Evolutionary conservation across 179 eudicot genomes (phyloP), one percentile per base, ranked within the genome.

Genomic region (Sideroxylon spinosum): DNA sequence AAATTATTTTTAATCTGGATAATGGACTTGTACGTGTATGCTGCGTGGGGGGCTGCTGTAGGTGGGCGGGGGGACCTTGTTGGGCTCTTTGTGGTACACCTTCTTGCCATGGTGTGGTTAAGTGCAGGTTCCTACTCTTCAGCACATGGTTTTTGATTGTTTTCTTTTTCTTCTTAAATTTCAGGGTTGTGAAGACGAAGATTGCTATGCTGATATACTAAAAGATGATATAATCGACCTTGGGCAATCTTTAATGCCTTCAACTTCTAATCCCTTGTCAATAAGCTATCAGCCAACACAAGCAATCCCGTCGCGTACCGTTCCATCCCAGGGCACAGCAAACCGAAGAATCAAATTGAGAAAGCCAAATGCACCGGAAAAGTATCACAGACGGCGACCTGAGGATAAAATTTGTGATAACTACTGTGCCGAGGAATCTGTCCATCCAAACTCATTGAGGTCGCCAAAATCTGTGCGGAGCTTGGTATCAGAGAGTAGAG

Each of bases 191-290:
- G 78, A 79, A 0, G 72, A 80, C 9, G 97, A 86, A 56, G 95
- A 93, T 22, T 84, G 84, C 1, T 93, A 76, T 65, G 92, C 90
- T 16, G 97, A 93, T 32, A 93, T 93, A 86, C 76, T 91, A 82
- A 91, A 93, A 20, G 97, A 93, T 50, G 91, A 87, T 59, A 90
- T 91, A 16, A 68, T 91, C 46, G 87, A 86, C 74, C 90, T 91
- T 1, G 97, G 86, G 65, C 91, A 91, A 52, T 77, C 87, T 75
- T 72, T 82, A 14, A 74, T 78, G 50, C 70, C 57, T n/a, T 49
- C 79, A 9, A 80, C 52, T 48, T 65, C 82, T 22, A 52, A n/a
- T 19, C 65, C 44, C 25, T 23, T 79, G 7, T 52, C 66, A 29
- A 11, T 76, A 29, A 13, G 68, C 68, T 0, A 76, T 49, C 81